Evolutionary conservation across 768 basidiomycete genomes (phyloP).

Genomic region (Dacryopinax spathularia): DNA sequence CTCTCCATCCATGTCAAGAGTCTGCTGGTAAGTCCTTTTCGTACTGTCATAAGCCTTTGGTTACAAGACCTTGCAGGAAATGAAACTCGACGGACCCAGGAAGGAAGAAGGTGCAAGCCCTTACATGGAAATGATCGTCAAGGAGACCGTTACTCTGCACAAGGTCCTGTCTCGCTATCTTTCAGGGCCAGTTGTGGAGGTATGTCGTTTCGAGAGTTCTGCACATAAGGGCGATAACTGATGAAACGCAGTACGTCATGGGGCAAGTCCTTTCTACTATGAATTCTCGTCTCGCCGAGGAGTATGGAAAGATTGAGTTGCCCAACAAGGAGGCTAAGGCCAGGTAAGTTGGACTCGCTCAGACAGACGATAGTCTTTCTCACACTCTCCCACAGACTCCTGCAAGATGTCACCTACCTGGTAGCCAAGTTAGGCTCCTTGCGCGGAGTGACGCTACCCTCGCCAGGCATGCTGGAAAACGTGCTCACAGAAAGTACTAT

Average conservation of each 20-base stretch:
- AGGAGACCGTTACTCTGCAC: slow-evolving; percentile 89
- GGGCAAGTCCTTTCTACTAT: slow-evolving; percentile 87
- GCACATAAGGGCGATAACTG: not conserved
- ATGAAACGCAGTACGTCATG: slow-evolving; percentile 62
- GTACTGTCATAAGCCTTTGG: not conserved
- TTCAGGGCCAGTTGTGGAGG: slow-evolving; percentile 65
- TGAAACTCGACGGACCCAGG: slow-evolving; percentile 59
- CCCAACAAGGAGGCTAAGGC: slow-evolving; percentile 73
- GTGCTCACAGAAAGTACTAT: slow-evolving; percentile 70
- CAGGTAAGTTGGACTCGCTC: slow-evolving; percentile 37
- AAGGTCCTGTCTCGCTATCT: slow-evolving; percentile 91
- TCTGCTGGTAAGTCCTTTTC: slow-evolving; percentile 42
- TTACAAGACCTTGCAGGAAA: slow-evolving; percentile 31
- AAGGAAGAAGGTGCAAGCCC: slow-evolving; percentile 43
- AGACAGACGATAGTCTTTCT: slow-evolving; percentile 6
- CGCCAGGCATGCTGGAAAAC: slow-evolving; percentile 70
- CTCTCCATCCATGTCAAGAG: slow-evolving; percentile 71
- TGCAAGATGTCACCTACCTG: slow-evolving; percentile 64
- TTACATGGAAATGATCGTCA: slow-evolving; percentile 89
- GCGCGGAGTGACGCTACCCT: slow-evolving; percentile 55
- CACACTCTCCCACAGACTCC: slow-evolving; percentile 37
- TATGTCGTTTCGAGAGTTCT: slow-evolving; percentile 34
- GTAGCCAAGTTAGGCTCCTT: slow-evolving; percentile 49
- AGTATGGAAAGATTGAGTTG: slow-evolving; percentile 68
- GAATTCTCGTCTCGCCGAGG: slow-evolving; percentile 77